Base-by-base conservation (phyloP, 495 filamentous ascomycete genomes). In the Trichoderma reesei region DNA sequence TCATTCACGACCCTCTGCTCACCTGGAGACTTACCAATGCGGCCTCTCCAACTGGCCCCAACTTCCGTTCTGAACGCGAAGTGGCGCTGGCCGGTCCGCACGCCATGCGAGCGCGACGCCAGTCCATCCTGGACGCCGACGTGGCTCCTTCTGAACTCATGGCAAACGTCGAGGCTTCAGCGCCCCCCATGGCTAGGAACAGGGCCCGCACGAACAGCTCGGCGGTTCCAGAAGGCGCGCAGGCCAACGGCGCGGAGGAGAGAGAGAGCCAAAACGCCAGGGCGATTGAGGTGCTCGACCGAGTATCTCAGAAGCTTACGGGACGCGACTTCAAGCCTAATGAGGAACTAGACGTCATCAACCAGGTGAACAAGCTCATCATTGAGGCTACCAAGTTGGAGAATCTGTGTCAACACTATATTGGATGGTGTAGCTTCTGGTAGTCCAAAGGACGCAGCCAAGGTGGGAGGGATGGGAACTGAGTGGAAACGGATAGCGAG, bases 351-450 rank as follows among this genome's bases (percentile, higher is more conserved):
- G 86, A 83, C 61, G 85, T 95, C n/a, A 86, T 88, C 18, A 83
- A 86, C 42, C 95, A 98, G 74, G 95, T 99, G 3, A 92, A 96
- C 72, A 93, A 92, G 75, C 76, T 98, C 69, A 88, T 98, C 65
- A 86, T 87, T 41, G 93, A 99, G 76, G 95, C 95, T 20, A 98
- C 94, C 6, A 97, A 90, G 68, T 80, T 97, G 56, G 95, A 98
- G 80, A 98, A 98, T 76, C 81, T 99, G 64, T 98, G 95, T 72
- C 94, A 97, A 78, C 94, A 98, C 78, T 99, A 97, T 75, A 97
- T 98, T 65, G 94, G 93, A 63, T 95, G 91, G 91, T 96, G 91
- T 74, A 92, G 89, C 75, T 95, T 93, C 81, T 93, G 90, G 90
- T 95, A 75, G 63, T 34, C n/a, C n/a, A 54, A 16, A 16, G 46